Base-by-base conservation (phyloP, 805 yeast species). In the Candida coquimbonensis region DNA sequence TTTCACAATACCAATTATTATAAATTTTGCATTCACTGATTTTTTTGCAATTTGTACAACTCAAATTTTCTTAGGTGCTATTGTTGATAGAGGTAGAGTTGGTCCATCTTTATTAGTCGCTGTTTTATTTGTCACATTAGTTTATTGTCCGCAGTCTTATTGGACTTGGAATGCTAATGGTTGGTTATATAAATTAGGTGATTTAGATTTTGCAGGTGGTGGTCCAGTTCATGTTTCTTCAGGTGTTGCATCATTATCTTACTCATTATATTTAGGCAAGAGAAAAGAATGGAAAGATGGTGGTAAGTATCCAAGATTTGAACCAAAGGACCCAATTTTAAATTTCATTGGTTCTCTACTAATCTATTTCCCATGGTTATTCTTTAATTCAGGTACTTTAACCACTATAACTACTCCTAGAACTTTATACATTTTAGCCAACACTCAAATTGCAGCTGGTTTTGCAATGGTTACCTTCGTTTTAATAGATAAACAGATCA, bases 191-290 rank as follows among this genome's bases (percentile, higher is more conserved):
- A 73, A 78, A 53, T 86, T 95, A 76, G 96, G 96, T n/a, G 97
- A 82, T 4, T 72, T 90, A 43, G 99, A 91, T 64, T 91, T 87
- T 63, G 99, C 99, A n/a, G 99, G 99, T 40, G 98, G 98, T 46
- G 98, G 97, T 2, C 96, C 97, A 1, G 96, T 91, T 17, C 98
- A 91, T 66, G 87, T 93, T 47, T 74, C 89, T 27, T 81, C 95
- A 36, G 98, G 98, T 50, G 86, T 88, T 24, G 87, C 89, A 32
- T 96, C 96, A 2, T 79, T 91, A 54, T 95, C 86, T 8, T 83
- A 81, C 56, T 79, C 89, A 17, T 79, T 78, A 39, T 83, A 83
- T 52, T 65, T 87, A 44, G 96, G 96, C n/a, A 78, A 87, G 57
- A 77, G 97, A 75, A 81, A 72, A 72, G 62, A 56, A 37, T 60